Evolutionary conservation across 2,329 filamentous ascomycete genomes (phyloP).

Genomic region (Penicillium sp.): DNA sequence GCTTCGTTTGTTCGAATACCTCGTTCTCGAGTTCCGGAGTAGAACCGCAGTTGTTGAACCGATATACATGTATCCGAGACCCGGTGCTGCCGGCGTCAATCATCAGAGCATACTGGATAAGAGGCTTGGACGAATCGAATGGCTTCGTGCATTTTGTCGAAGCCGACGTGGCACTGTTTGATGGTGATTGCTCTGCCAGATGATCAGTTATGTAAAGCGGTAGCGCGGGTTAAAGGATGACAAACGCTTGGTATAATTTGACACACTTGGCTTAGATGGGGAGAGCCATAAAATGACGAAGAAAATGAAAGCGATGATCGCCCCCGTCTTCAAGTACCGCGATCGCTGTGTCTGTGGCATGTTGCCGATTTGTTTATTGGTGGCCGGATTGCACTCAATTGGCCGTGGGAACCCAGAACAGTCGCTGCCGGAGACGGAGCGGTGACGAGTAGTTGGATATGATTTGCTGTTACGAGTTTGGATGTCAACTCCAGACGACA

Average conservation of each 20-base stretch:
- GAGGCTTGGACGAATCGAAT: conserved; percentile 79
- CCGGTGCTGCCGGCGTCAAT: conserved; percentile 97
- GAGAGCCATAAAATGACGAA: conserved; percentile 56
- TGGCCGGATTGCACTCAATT: conserved; percentile 47
- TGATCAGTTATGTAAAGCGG: not conserved
- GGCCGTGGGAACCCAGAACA: conserved; percentile 43
- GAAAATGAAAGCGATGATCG: conserved; percentile 56
- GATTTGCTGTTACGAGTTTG: conserved; percentile 50
- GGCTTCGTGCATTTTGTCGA: conserved; percentile 69
- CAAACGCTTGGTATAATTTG: conserved; percentile 26
- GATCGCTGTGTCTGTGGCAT: conserved; percentile 62
- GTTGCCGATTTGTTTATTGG: conserved; percentile 40
- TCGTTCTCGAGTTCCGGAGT: conserved; percentile 94
- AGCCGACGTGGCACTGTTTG: conserved; percentile 54
- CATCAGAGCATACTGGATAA: conserved; percentile 98
- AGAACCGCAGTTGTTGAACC: conserved; percentile 96
- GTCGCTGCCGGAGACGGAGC: conserved; percentile 52
- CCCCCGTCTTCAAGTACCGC: conserved; percentile 60
- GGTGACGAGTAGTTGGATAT: conserved; percentile 48
- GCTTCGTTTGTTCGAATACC: conserved; percentile 88
- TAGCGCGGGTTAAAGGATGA: not conserved
- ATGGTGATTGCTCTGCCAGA: conserved; percentile 25
- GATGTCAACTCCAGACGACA: conserved; percentile 55
- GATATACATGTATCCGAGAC: conserved; percentile 96
- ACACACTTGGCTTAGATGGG: conserved; percentile 32